A percentile compares a stretch with the other conserved stretches of the same genome.
Conservation (phyloP, 164 flowering plant genomes). For the Aristolochia fimbriata region DNA sequence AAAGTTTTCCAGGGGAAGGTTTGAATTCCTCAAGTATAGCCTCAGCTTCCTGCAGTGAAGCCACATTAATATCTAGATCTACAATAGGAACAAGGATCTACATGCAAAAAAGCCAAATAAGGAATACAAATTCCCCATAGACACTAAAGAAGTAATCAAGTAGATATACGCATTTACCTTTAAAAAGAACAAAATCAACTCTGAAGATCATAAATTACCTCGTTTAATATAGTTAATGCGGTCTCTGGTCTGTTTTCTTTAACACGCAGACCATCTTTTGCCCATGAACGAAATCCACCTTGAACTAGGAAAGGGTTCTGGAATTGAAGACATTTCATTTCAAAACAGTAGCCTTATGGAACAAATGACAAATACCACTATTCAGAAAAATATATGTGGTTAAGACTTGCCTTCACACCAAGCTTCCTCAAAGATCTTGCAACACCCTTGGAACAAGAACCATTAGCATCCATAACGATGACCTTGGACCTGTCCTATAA, state of each 20-base stretch:
- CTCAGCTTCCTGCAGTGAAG: constrained; percentile 74
- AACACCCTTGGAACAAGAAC: constrained; percentile 73
- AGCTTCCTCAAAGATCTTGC: constrained; percentile 87
- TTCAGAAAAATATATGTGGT: not conserved
- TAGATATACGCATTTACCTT: too few species aligned
- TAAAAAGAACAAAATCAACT: not conserved
- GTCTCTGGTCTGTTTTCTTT: constrained; percentile 89
- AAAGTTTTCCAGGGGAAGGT: constrained; percentile 57
- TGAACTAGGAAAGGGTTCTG: constrained; percentile 71
- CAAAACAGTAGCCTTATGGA: not conserved
- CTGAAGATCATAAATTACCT: constrained; percentile 29
- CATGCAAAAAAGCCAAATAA: not conserved
- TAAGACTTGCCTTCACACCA: constrained; percentile 62
- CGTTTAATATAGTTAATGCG: constrained; percentile 64
- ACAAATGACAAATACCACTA: not conserved
- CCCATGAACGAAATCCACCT: constrained; percentile 90
- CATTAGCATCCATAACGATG: constrained; percentile 85
- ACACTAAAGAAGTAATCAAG: not conserved
- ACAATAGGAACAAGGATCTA: not conserved
- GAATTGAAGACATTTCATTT: not conserved
- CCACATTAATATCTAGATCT: constrained; percentile 7
- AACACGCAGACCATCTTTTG: constrained; percentile 57
- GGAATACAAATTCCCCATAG: not conserved
- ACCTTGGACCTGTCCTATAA: constrained; percentile 88
- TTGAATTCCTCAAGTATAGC: constrained; percentile 77